Base-by-base conservation (phyloP, 2,329 filamentous ascomycete species). In the Diaporthe longicolla region DNA sequence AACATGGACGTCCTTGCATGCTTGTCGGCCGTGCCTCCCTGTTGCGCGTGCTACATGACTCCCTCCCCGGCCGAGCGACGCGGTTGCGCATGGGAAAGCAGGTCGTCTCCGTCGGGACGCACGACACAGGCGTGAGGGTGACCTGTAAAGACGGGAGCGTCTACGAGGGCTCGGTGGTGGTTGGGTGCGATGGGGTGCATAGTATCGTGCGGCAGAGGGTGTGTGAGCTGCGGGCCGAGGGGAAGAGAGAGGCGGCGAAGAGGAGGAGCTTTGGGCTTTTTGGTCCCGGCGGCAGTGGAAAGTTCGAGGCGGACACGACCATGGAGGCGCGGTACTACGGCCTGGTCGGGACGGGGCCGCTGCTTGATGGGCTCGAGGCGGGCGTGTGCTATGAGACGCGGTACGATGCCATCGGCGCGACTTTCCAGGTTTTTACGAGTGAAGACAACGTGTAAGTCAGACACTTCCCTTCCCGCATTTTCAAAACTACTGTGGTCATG, bases 181-280 rank as follows among this genome's bases (percentile, higher is more conserved):
- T 77, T 19, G 78, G 77, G 17, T 76, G 76, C 59, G 78, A 79
- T 58, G 77, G 78, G 21, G 74, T 77, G 17, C 74, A 77, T 48
- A 76, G 78, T 61, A 29, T 26, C 2, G 76, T 79, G 32, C 75
- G 77, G 5, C 32, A 68, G 45, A 37, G 72, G 13, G 75, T 78
- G 66, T 21, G 29, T 24, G 17, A 59, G 11, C 15, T 71, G n/a
- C 45, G 57, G 26, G 57, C 69, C 5, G 69, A 26, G 57, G 32
- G n/a, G 69, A 54, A 52, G 69, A 40, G 9, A n/a, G 55, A 37
- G 57, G n/a, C 17, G 57, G 32, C 29, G 69, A n/a, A 7, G 48
- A 19, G 43, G 15, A 71, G n/a, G n/a, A 55, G 19, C 19, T 24
- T 71, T 32, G 43, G 69, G 24, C 57, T 71, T 17, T 17, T n/a